Conservation (phyloP, 345 rosid species). For the Isatis tinctoria region DNA sequence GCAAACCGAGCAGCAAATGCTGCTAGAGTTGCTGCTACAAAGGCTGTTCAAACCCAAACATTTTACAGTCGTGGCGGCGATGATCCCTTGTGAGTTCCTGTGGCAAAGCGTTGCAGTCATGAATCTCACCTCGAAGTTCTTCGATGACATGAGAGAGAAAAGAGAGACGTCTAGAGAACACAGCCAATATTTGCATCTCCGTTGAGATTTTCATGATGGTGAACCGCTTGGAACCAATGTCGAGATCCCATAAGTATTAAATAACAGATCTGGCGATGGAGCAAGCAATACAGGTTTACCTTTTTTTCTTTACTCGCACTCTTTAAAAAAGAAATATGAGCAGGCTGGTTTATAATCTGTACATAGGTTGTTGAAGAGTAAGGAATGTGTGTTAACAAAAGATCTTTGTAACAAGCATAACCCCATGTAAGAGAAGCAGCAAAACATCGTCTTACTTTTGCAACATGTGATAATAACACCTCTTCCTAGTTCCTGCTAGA, state of each 20-base stretch:
- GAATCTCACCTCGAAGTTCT: background rate
- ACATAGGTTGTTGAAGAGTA: conserved; percentile 33
- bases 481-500: background rate
- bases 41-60: conserved; percentile 66
- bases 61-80: conserved; percentile 31
- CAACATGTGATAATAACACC: conserved; percentile 4
- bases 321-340: background rate
- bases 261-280: conserved; percentile 32
- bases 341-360: conserved; percentile 25
- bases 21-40: conserved; percentile 78
- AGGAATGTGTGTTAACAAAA: conserved; percentile 30
- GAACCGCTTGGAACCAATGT: conserved; percentile 34
- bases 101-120: conserved; percentile 7
- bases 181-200: conserved; percentile 4
- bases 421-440: conserved; percentile 21
- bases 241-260: conserved; percentile 27
- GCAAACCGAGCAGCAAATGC: conserved; percentile 87
- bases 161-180: conserved; percentile 2
- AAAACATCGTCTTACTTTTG: conserved; percentile 3
- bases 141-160: background rate
- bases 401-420: conserved; percentile 27
- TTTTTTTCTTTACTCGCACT: background rate
- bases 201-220: conserved; percentile 23
- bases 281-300: conserved; percentile 31
- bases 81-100: conserved; percentile 26